Evolutionary conservation across 352 stramenopile species (phyloP), one percentile per base, ranked within the genome.

Genomic region (Globisporangium parvum): DNA sequence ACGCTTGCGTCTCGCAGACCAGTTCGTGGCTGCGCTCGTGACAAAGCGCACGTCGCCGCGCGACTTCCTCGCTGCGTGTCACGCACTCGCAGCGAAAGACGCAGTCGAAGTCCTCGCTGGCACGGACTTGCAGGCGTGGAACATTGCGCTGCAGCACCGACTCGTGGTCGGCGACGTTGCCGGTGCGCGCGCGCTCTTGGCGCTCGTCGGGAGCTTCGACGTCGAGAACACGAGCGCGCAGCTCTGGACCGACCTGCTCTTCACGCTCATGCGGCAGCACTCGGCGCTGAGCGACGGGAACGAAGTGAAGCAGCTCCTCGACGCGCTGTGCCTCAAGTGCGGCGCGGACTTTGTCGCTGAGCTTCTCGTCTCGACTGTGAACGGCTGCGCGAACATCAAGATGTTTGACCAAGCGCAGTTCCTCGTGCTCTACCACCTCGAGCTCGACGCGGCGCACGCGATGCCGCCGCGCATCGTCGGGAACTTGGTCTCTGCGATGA

Each of bases 171-270:
- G 63, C 26, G 80, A 91, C 63, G 69, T 73, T 3, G 55, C 50
- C 18, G 75, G 78, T 14, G 76, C 80, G 3, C 62, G 66, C 0
- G 69, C 74, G 47, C 54, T 91, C 52, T 60, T 91, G 53, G 61
- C 62, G 26, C 65, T 89, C n/a, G 53, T 88, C 42, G 57, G 65
- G 14, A 55, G 51, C 47, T 83, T 87, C 20, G 59, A 51, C 10
- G 51, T 53, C 12, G 67, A 81, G 59, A 83, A 87, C 55, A 66
- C 75, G 5, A 86, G 61, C 52, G 67, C 74, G 57, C 59, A 70
- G 61, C 61, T 91, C 37, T 91, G 80, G 80, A 81, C 59, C 6
- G 80, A 91, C 55, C 35, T 91, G 60, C 65, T 91, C 18, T 91
- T 89, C 72, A 80, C 80, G 63, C 53, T 88, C 31, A 50, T 91